Evolutionary conservation across 2,329 filamentous ascomycete genomes (phyloP).

Genomic region (Penicillium olsonii): DNA sequence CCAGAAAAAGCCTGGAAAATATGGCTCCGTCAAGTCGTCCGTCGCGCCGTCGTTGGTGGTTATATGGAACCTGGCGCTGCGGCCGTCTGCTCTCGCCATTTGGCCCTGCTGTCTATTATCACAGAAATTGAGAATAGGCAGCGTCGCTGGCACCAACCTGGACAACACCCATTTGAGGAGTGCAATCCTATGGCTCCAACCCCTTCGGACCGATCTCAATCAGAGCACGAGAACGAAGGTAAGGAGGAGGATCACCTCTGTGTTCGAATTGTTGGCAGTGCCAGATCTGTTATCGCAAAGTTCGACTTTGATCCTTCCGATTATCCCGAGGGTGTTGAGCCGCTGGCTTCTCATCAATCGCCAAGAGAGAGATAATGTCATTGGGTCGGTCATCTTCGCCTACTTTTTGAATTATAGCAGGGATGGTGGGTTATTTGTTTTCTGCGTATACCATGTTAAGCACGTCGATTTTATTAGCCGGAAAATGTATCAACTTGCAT

Average conservation of each 20-base stretch:
- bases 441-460: background rate
- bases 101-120: slow-evolving; percentile 40
- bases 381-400: background rate
- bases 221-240: slow-evolving; percentile 2
- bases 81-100: slow-evolving; percentile 33
- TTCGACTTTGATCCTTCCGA: slow-evolving; percentile 39
- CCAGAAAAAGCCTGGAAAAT: slow-evolving; percentile 35
- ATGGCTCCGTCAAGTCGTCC: slow-evolving; percentile 42
- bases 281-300: slow-evolving; percentile 35
- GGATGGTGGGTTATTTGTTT: slow-evolving; percentile 1
- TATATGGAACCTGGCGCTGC: slow-evolving; percentile 23
- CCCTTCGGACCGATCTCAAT: background rate
- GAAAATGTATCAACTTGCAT: background rate
- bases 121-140: slow-evolving; percentile 46
- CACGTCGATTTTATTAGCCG: background rate
- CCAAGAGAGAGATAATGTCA: background rate
- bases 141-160: slow-evolving; percentile 41
- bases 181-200: slow-evolving; percentile 12
- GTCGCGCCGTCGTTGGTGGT: slow-evolving; percentile 39
- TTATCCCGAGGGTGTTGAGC: slow-evolving; percentile 31
- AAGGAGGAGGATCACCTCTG: slow-evolving; percentile 36
- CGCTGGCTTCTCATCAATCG: slow-evolving; percentile 1
- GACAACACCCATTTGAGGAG: slow-evolving; percentile 20
- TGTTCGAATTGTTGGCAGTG: slow-evolving; percentile 35
- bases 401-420: background rate